Evolutionary conservation across 78 protist genomes (phyloP).

Genomic region (Protostelium mycophagum): DNA sequence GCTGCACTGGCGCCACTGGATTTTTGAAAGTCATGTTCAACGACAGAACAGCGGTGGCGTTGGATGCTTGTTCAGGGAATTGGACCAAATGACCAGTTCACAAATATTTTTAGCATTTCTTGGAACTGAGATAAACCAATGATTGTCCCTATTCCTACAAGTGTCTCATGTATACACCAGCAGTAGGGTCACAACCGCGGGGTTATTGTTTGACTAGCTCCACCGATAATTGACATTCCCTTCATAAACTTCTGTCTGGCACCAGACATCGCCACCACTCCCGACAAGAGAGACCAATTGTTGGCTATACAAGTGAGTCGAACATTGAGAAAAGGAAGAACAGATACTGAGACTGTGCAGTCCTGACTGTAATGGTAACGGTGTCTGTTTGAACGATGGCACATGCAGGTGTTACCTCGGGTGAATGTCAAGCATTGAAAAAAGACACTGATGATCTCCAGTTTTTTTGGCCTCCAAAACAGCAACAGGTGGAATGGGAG

Average conservation of each 20-base stretch:
- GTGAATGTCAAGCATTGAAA: background rate
- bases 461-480: background rate
- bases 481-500: background rate
- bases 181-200: too few relatives aligned
- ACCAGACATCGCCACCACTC: too few relatives aligned
- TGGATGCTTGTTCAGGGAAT: too few relatives aligned
- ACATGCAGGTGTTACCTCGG: background rate
- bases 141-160: too few relatives aligned
- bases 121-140: too few relatives aligned
- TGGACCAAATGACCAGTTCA: background rate
- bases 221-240: too few relatives aligned
- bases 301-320: background rate
- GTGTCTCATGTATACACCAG: too few relatives aligned
- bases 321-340: background rate
- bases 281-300: background rate
- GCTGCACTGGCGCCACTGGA: background rate
- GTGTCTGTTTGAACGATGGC: background rate
- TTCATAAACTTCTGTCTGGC: too few relatives aligned
- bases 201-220: too few relatives aligned
- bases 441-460: background rate
- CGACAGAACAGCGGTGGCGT: background rate
- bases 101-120: background rate
- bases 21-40: background rate
- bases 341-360: background rate
- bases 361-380: background rate